Conservation (phyloP, 2,329 filamentous ascomycete genomes). For the Sclerotinia glacialis region DNA sequence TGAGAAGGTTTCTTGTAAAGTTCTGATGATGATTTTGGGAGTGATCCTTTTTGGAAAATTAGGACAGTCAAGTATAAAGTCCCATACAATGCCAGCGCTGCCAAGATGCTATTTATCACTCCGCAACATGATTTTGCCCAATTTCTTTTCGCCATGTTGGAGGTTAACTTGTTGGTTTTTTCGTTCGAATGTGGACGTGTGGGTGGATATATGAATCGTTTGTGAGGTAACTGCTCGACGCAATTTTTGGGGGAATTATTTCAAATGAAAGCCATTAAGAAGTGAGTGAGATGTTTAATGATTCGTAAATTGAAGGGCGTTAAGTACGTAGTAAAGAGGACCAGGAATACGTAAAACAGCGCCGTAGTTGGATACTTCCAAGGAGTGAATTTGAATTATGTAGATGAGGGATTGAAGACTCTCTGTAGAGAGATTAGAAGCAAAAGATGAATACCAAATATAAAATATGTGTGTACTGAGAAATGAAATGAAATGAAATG, state of each 20-base stretch:
- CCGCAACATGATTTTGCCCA: conserved; percentile 31
- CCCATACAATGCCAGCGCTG: conserved; percentile 34
- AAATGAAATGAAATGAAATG: not conserved
- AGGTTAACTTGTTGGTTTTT: not conserved
- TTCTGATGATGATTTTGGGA: conserved; percentile 35
- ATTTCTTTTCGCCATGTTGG: conserved; percentile 34
- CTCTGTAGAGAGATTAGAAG: conserved; percentile 25
- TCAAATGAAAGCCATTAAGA: conserved; percentile 13
- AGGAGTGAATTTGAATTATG: conserved; percentile 9
- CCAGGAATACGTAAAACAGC: conserved; percentile 10
- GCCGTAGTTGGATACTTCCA: conserved; percentile 22
- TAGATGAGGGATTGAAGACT: conserved; percentile 19
- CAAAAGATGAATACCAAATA: not conserved
- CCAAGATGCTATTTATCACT: conserved; percentile 36
- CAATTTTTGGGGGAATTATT: not conserved
- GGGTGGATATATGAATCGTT: not conserved
- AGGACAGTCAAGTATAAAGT: conserved; percentile 35
- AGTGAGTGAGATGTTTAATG: not conserved
- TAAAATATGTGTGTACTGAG: conserved; percentile 4
- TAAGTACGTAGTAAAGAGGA: not conserved
- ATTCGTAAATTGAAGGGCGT: conserved; percentile 24
- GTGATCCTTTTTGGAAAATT: conserved; percentile 32
- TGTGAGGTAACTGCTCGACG: not conserved
- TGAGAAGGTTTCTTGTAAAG: conserved; percentile 32
- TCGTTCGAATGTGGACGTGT: not conserved